phyloP scores from a whole-genome alignment of 306 rosid species.

The Gastrolobium bilobum region DNA sequence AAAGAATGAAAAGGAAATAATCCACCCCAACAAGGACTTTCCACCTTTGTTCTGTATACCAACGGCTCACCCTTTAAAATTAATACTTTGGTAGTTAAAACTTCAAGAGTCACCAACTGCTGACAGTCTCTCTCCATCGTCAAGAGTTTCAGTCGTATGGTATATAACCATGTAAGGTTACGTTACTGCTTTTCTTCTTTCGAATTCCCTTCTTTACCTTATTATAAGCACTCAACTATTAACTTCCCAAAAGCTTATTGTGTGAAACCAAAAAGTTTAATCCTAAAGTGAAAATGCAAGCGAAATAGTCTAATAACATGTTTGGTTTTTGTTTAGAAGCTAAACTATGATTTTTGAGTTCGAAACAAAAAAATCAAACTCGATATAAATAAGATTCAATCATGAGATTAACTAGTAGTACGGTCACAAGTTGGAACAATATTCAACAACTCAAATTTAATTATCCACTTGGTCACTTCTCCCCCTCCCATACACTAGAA shows the following conservation, averaged over 20 bases:
- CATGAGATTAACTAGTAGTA: no score
- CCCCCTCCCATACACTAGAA: no score
- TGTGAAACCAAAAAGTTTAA: not conserved
- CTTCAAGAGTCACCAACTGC: constrained; percentile 3
- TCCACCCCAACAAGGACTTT: constrained; percentile 31
- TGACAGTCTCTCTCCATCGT: constrained; percentile 33
- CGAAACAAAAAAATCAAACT: no score
- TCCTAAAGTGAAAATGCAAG: not conserved
- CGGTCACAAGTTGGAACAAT: no score
- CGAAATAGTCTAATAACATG: not conserved
- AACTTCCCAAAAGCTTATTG: not conserved
- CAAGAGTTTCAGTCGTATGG: constrained; percentile 27
- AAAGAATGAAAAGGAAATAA: constrained; percentile 12
- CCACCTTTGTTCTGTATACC: constrained; percentile 18
- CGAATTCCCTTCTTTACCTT: not conserved
- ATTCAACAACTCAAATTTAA: no score
- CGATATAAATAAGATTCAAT: no score
- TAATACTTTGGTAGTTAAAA: constrained; percentile 20
- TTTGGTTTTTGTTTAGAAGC: no score
- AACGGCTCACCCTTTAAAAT: constrained; percentile 3
- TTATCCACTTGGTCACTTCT: no score
- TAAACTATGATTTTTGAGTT: no score
- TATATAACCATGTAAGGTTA: constrained; percentile 11
- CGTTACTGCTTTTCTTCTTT: not conserved
- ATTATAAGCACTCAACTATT: not conserved